A percentile compares a stretch with the other conserved stretches of the same genome.
Evolutionary conservation across 768 basidiomycete genomes (phyloP).

Genomic region (Leccinum subgranulosum): DNA sequence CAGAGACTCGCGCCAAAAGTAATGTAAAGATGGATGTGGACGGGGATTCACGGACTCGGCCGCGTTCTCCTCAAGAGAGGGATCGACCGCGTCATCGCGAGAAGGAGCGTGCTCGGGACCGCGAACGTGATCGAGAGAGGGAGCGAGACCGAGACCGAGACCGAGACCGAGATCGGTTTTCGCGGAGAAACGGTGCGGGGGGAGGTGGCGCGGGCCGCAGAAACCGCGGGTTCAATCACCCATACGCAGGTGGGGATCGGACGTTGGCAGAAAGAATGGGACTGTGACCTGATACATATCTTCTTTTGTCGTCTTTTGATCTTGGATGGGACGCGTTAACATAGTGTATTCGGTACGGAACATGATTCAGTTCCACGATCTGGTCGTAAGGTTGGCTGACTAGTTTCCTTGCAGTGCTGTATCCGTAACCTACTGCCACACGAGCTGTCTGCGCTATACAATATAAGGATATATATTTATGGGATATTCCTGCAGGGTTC

Average conservation of each 20-base stretch:
- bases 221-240: constrained; percentile 35
- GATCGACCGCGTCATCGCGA: constrained; percentile 39
- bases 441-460: constrained; percentile 19
- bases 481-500: background rate
- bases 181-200: constrained; percentile 42
- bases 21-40: constrained; percentile 54
- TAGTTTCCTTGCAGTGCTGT: constrained; percentile 27
- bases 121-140: constrained; percentile 35
- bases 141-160: constrained; percentile 35
- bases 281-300: constrained; percentile 42
- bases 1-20: constrained; percentile 27
- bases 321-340: constrained; percentile 21
- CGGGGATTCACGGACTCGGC: constrained; percentile 45
- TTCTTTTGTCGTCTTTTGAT: constrained; percentile 14
- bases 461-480: constrained; percentile 30
- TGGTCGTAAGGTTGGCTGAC: constrained; percentile 33
- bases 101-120: constrained; percentile 35
- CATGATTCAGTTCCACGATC: constrained; percentile 5
- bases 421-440: constrained; percentile 29
- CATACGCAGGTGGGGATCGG: constrained; percentile 52
- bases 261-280: constrained; percentile 86
- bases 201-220: constrained; percentile 63
- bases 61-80: constrained; percentile 41
- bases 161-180: constrained; percentile 41
- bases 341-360: constrained; percentile 40